Evolutionary conservation across 2,329 filamentous ascomycete species (phyloP).

Genomic region (Allantophomopsis cytisporea): DNA sequence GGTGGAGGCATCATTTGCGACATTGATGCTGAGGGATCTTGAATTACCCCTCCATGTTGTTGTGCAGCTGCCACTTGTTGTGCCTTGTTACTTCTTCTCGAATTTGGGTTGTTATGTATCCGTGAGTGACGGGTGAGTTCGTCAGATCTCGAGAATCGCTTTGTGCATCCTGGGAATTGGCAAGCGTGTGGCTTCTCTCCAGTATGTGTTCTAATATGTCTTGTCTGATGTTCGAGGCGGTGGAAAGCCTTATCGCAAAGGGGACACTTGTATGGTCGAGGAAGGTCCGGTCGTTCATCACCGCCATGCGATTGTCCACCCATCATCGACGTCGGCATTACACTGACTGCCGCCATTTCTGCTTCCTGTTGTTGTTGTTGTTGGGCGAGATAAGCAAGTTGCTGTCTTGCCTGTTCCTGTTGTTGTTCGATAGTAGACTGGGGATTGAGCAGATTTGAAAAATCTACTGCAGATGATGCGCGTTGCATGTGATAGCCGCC

Average conservation of each 20-base stretch:
- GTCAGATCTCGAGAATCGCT: conserved; percentile 92
- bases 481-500: conserved; percentile 58
- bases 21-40: conserved; percentile 32
- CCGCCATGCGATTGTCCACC: conserved; percentile 15
- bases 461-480: conserved; percentile 60
- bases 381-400: conserved; percentile 15
- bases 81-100: conserved; percentile 79
- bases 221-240: conserved; percentile 83
- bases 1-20: conserved; percentile 68
- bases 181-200: conserved; percentile 97
- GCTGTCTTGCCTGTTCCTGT: conserved; percentile 13
- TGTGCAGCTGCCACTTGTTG: conserved; percentile 32
- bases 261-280: conserved; percentile 95
- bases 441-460: conserved; percentile 63
- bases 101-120: conserved; percentile 99
- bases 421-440: conserved; percentile 23
- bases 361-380: conserved; percentile 21
- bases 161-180: conserved; percentile 89
- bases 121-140: conserved; percentile 93
- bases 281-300: conserved; percentile 50
- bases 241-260: conserved; percentile 98
- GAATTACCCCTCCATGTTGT: conserved; percentile 25
- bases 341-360: conserved; percentile 36
- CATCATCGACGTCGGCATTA: conserved; percentile 16
- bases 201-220: conserved; percentile 91